phyloP scores from a whole-genome alignment of 371 early-diverging fungal species.

The Mucor saturninus region DNA sequence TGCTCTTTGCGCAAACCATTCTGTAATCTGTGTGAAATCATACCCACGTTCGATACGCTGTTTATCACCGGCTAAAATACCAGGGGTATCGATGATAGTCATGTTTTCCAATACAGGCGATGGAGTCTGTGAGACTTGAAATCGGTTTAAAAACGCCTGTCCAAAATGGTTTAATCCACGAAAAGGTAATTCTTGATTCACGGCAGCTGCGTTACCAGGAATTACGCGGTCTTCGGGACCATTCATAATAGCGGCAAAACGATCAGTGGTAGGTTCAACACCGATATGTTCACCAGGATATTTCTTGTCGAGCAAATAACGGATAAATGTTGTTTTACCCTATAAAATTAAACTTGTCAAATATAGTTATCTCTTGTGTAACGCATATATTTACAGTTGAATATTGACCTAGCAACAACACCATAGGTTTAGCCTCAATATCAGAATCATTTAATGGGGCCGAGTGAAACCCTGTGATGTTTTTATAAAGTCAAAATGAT shows the following conservation, averaged over 20 bases:
- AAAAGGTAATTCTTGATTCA: constrained; percentile 82
- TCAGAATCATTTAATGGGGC: constrained; percentile 79
- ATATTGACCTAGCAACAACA: constrained; percentile 86
- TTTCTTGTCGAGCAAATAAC: constrained; percentile 78
- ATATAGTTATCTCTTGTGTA: not conserved
- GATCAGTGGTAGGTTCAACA: constrained; percentile 89
- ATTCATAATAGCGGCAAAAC: constrained; percentile 86
- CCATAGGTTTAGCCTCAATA: constrained; percentile 85
- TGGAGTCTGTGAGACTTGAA: constrained; percentile 83
- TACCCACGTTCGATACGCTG: constrained; percentile 82
- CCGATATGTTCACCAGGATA: constrained; percentile 90
- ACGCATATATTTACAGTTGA: constrained; percentile 58
- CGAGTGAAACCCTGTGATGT: constrained; percentile 69
- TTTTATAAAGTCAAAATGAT: not conserved
- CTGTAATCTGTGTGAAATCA: constrained; percentile 80
- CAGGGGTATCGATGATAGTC: constrained; percentile 89
- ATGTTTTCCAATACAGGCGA: constrained; percentile 79
- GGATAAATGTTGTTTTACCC: constrained; percentile 89
- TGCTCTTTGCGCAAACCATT: constrained; percentile 90
- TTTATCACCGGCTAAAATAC: constrained; percentile 87
- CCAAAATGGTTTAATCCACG: constrained; percentile 77
- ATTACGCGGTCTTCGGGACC: constrained; percentile 73
- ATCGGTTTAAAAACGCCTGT: constrained; percentile 80
- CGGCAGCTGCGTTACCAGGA: constrained; percentile 91
- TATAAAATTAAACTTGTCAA: constrained; percentile 11